Evolutionary conservation across 2,329 filamentous ascomycete genomes (phyloP), one percentile per base, ranked within the genome.

Genomic region (Botryotinia globosa): DNA sequence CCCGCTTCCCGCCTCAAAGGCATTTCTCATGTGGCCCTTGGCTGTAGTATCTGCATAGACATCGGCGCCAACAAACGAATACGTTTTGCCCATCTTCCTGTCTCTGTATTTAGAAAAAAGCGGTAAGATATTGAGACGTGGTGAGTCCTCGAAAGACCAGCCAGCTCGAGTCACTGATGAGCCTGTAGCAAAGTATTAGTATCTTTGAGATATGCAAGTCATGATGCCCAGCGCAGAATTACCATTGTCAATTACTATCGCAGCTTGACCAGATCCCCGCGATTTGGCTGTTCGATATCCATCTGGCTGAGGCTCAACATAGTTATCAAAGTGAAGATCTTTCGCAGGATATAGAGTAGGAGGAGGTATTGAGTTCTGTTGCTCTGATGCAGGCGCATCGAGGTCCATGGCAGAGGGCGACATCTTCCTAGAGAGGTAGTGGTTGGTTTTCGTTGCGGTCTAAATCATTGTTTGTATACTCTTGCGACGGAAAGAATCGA

Each of bases 171-270:
- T 89, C 45, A 91, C 86, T 70, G 92, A 97, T 37, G 95, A 96
- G 77, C 96, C 94, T 97, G 78, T 64, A 32, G 63, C 34, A 14
- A 67, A 34, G 16, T 73, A 45, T 79, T 72, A 79, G 75, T 45
- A 48, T 29, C 22, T 20, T 18, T 22, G 48, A 56, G 12, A 1
- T 8, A 4, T 56, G 12, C n/a, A 14, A 42, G 34, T 18, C 37
- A 56, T 32, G 1, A 42, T 56, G 25, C 20, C 18, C 37, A 29
- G 65, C 20, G 37, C 18, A 32, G 42, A 62, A 34, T 69, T 84
- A 97, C 94, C 96, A 91, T 98, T 98, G 84, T 99, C 96, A 80
- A 99, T 98, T 75, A 99, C 93, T 79, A 99, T 98, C 68, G 94
- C 93, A 69, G 90, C 92, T 63, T 85, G 84, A 73, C 84, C 86